Conservation (phyloP, 305 asterid genomes). For the Fraxinus velutina region DNA sequence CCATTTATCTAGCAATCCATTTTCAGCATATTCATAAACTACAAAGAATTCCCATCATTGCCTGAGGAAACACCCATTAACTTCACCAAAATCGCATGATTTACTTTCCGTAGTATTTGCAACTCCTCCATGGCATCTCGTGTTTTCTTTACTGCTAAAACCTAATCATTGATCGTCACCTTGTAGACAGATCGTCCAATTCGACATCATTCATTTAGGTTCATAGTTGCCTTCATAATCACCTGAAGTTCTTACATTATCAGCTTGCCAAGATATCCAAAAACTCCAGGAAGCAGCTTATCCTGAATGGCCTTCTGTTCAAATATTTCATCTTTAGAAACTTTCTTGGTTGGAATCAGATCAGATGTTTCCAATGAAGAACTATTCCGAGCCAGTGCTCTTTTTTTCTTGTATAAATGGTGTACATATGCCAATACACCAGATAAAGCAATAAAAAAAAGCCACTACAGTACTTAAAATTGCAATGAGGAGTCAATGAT, state of each 20-base stretch:
- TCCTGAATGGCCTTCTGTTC: constrained; percentile 35
- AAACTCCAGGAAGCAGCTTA: constrained; percentile 71
- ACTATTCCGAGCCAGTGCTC: constrained; percentile 24
- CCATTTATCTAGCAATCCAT: constrained; percentile 61
- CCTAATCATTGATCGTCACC: constrained; percentile 42
- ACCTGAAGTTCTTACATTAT: constrained; percentile 46
- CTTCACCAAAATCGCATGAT: constrained; percentile 62
- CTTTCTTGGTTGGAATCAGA: constrained; percentile 26
- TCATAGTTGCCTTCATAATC: constrained; percentile 62
- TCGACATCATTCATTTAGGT: constrained; percentile 44
- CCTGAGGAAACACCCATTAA: constrained; percentile 66
- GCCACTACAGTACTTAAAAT: constrained; percentile 30
- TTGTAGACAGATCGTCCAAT: constrained; percentile 63
- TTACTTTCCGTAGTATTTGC: constrained; percentile 56
- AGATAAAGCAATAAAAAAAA: constrained; percentile 27
- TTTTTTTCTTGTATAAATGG: constrained; percentile 35
- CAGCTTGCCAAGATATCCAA: constrained; percentile 65
- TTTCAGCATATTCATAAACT: constrained; percentile 60
- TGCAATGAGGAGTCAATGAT: constrained; percentile 29
- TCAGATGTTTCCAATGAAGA: constrained; percentile 35
- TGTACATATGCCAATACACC: constrained; percentile 29
- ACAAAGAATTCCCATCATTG: constrained; percentile 41
- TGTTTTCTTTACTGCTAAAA: constrained; percentile 58
- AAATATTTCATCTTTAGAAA: constrained; percentile 18
- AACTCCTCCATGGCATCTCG: constrained; percentile 56